Evolutionary conservation across 2,329 filamentous ascomycete species (phyloP).

Genomic region (Fusarium annulatum): DNA sequence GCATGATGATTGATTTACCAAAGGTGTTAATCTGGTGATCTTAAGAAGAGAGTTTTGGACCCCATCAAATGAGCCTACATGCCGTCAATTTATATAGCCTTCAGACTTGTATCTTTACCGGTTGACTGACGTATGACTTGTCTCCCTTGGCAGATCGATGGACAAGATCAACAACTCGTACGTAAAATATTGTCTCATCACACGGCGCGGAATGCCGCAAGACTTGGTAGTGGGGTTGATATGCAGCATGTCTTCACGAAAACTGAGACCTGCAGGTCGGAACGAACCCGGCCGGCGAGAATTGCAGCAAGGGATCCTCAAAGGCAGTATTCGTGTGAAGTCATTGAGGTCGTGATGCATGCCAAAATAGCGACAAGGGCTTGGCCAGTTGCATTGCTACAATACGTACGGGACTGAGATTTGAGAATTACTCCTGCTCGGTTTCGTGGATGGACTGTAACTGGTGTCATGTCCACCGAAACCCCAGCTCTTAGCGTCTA

Average conservation of each 20-base stretch:
- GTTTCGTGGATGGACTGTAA: background rate
- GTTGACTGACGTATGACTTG: background rate
- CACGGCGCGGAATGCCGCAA: background rate
- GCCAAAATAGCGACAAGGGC: background rate
- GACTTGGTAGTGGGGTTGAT: background rate
- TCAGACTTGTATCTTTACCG: background rate
- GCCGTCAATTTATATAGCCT: no score
- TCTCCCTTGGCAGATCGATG: fast-evolving
- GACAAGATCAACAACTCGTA: background rate
- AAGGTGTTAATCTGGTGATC: no score
- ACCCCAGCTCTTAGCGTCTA: fast-evolving
- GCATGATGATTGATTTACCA: background rate
- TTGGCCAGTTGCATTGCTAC: background rate
- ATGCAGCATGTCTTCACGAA: background rate
- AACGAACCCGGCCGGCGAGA: background rate
- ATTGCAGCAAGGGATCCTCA: background rate
- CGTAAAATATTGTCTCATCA: background rate
- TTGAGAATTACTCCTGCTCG: background rate
- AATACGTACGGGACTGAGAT: background rate
- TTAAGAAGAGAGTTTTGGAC: no score
- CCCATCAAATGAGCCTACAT: no score
- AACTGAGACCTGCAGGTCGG: background rate
- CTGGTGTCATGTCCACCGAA: fast-evolving
- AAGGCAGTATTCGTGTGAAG: background rate
- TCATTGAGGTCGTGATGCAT: constrained; percentile 5